Conservation (phyloP, 306 rosid species). For the Prunus fruticosa region DNA sequence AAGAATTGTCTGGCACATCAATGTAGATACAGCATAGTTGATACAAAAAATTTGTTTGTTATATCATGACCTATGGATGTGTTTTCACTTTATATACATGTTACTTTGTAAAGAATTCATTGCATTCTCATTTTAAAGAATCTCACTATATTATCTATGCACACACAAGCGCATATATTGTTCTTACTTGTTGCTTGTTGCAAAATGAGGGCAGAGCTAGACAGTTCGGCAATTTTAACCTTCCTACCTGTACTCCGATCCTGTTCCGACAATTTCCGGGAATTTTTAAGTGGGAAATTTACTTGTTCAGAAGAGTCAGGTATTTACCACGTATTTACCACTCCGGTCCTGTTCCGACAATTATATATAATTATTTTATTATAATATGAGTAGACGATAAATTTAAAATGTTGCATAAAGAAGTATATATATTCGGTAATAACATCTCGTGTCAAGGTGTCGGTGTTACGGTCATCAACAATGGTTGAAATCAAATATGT, state of each 20-base stretch:
- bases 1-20: neutral
- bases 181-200: neutral
- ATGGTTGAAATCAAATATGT: too few relatives aligned
- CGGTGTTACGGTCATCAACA: too few relatives aligned
- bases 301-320: neutral
- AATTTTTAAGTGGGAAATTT: neutral
- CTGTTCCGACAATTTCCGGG: neutral
- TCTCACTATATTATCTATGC: neutral
- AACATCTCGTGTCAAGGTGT: too few relatives aligned
- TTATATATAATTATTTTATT: too few relatives aligned
- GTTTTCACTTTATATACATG: neutral
- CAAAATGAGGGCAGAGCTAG: neutral
- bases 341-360: too few relatives aligned
- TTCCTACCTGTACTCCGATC: neutral
- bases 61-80: neutral
- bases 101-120: neutral
- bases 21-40: slow-evolving; percentile 2
- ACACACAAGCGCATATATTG: neutral
- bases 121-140: neutral
- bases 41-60: neutral
- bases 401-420: too few relatives aligned
- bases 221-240: neutral
- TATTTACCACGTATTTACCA: neutral
- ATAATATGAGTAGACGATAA: too few relatives aligned
- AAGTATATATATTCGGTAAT: too few relatives aligned